Base-by-base conservation (phyloP, 306 rosid species). In the Quercus bicolor region DNA sequence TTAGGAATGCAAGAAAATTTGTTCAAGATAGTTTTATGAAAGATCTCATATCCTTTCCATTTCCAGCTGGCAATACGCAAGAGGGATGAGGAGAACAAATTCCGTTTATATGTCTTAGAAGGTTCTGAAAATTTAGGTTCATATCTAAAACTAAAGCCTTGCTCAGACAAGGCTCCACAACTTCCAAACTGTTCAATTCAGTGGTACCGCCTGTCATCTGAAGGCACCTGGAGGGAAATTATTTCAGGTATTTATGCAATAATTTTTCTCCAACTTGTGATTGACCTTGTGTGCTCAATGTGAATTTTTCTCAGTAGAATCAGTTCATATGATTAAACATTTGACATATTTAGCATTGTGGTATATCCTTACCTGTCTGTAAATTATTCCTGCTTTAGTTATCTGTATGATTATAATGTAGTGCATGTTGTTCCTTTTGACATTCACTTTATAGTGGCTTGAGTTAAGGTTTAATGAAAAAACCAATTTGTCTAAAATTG, bases 161-260 rank as follows among this genome's bases (percentile, higher is more conserved):
- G 89, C 88, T 89, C 95, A 60, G 93, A 83, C 33, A 85, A 73
- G 70, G 90, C 89, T 48, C 91, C 89, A 73, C 90, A 80, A 9
- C 88, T 90, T 73, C 85, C 91, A 24, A 88, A 85, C 78, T 92
- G 97, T 77, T 90, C 83, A n/a, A 82, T 94, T 78, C 97, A 92
- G 84, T 94, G 98, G 98, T 91, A 85, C 85, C 92, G 98, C 55
- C 85, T 91, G 68, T 94, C 98, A 54, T 80, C 85, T 48, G 98
- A 92, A 62, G 91, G 95, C 59, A 92, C 90, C 87, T 86, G 95
- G 89, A 91, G 91, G 74, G 97, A 94, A 86, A 88, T 81, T 53
- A 91, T 94, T 82, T 89, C 97, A 85, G 97, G 98, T 91, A 87
- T 74, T 18, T 61, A 31, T 77, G 23, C 73, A 65, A 62, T 71